These are phyloP conservation scores for Yarrowia sp. DNA, from an alignment of 805 yeast species.

Conservation along the genomic window DNA sequence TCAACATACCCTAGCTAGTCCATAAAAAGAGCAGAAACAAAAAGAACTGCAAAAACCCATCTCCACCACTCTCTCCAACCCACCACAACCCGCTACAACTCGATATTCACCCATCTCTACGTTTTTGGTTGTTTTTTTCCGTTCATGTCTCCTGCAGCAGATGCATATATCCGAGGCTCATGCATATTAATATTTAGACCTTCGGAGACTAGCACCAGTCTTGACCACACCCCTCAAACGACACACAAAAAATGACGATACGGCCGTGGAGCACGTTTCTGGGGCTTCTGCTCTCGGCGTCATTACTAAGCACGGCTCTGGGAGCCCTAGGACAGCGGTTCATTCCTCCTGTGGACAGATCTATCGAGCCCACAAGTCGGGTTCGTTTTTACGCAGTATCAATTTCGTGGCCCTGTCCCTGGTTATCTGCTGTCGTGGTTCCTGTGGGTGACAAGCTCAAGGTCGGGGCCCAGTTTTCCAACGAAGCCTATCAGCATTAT, in stretches of 20 bases:
- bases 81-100: too few relatives aligned
- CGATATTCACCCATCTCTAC: too few relatives aligned
- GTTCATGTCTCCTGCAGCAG: too few relatives aligned
- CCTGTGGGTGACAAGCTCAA: slow-evolving; percentile 1
- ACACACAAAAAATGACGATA: background rate
- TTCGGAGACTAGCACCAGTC: background rate
- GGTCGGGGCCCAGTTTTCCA: background rate
- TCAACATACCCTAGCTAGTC: too few relatives aligned
- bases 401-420: slow-evolving; percentile 16
- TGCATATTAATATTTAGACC: background rate
- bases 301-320: background rate
- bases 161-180: background rate
- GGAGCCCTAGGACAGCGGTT: background rate
- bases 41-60: too few relatives aligned
- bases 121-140: too few relatives aligned
- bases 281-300: background rate
- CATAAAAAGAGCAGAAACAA: too few relatives aligned
- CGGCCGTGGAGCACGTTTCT: background rate
- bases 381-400: slow-evolving; percentile 4
- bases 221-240: background rate
- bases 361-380: background rate
- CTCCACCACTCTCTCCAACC: too few relatives aligned
- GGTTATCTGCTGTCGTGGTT: background rate
- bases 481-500: background rate
- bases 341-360: background rate